Evolutionary conservation across 306 rosid species (phyloP).

Genomic region (Cyclanthera cordifolia): DNA sequence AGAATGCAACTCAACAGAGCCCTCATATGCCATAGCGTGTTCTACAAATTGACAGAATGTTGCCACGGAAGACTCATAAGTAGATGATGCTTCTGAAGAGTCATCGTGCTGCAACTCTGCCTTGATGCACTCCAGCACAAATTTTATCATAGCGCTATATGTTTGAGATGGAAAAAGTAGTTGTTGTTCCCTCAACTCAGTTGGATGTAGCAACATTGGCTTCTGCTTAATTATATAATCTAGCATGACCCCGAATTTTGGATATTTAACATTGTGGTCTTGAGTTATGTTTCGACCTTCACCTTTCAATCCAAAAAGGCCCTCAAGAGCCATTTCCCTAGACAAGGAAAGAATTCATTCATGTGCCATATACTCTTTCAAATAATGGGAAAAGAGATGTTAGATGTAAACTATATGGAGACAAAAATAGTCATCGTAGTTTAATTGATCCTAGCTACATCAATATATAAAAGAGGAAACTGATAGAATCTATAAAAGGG

Average conservation of each 20-base stretch:
- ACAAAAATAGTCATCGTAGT: too few species aligned
- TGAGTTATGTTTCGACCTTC: conserved; percentile 27
- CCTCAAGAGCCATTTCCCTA: conserved; percentile 91
- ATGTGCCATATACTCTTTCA: neutral
- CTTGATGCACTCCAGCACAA: conserved; percentile 64
- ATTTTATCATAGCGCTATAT: conserved; percentile 64
- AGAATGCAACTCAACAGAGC: conserved; percentile 79
- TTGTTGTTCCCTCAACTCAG: conserved; percentile 52
- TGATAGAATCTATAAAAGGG: too few species aligned
- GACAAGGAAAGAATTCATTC: conserved; percentile 9
- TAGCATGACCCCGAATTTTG: conserved; percentile 62
- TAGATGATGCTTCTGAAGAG: conserved; percentile 33
- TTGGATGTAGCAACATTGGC: conserved; percentile 57
- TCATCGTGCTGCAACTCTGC: conserved; percentile 48
- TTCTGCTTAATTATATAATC: conserved; percentile 60
- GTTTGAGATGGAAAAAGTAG: conserved; percentile 63
- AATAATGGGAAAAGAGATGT: neutral
- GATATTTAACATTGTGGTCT: conserved; percentile 36
- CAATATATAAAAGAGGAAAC: too few species aligned
- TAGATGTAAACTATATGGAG: too few species aligned
- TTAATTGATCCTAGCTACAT: too few species aligned
- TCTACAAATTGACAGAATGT: conserved; percentile 59
- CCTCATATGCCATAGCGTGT: conserved; percentile 82
- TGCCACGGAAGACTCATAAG: conserved; percentile 43
- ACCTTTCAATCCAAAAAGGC: conserved; percentile 49